Evolutionary conservation across 768 basidiomycete species (phyloP).

Genomic region (Tephrocybe sp.): DNA sequence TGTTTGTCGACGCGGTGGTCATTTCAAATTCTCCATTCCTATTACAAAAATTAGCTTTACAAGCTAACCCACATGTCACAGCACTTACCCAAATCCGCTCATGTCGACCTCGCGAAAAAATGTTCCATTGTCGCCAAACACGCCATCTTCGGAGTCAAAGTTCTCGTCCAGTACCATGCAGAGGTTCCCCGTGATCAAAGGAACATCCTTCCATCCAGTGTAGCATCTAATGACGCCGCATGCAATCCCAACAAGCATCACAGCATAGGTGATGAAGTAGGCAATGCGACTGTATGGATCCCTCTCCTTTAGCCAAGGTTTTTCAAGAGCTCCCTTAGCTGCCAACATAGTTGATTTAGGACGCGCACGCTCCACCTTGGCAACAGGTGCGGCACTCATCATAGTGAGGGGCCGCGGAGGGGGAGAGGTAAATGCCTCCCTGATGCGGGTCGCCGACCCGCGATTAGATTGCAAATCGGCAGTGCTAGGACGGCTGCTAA

Average conservation of each 20-base stretch:
- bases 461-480: conserved; percentile 30
- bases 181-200: conserved; percentile 40
- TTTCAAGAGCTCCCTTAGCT: conserved; percentile 36
- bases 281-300: conserved; percentile 58
- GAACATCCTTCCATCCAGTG: conserved; percentile 55
- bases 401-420: conserved; percentile 57
- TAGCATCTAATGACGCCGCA: conserved; percentile 56
- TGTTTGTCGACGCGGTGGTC: conserved; percentile 71
- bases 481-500: conserved; percentile 34
- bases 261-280: conserved; percentile 62
- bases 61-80: conserved; percentile 1
- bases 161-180: conserved; percentile 80
- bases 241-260: conserved; percentile 57
- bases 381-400: conserved; percentile 46
- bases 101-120: conserved; percentile 83
- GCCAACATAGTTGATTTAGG: conserved; percentile 53
- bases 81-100: conserved; percentile 79
- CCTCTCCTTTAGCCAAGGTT: conserved; percentile 64
- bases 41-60: conserved; percentile 7
- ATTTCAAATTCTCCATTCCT: conserved; percentile 88
- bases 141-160: conserved; percentile 55
- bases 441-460: conserved; percentile 38
- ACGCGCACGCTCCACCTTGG: conserved; percentile 42
- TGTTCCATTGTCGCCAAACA: conserved; percentile 62
- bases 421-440: conserved; percentile 61